Percentiles rank a stretch among this genome's conserved stretches.
Conservation (phyloP, 1,284 basidiomycete genomes). For the Pyrrhoderma noxium region DNA sequence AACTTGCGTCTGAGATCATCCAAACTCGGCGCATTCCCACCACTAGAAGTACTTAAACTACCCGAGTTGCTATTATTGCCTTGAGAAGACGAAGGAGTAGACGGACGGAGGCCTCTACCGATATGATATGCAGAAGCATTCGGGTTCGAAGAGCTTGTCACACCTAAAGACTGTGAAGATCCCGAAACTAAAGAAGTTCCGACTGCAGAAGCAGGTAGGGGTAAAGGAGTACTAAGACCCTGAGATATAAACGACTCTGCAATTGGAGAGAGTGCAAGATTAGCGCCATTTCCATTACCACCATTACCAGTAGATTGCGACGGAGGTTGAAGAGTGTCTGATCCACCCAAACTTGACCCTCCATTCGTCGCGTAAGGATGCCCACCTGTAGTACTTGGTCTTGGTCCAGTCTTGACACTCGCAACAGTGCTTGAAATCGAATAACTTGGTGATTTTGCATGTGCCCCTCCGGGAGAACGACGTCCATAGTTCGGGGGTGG, state of each 20-base stretch:
- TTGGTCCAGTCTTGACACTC: neutral
- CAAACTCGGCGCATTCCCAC: conserved; percentile 40
- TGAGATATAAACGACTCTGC: conserved; percentile 49
- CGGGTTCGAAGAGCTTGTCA: conserved; percentile 1
- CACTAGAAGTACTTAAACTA: neutral
- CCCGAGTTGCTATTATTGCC: conserved; percentile 29
- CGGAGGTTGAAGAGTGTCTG: conserved; percentile 9
- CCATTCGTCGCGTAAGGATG: conserved; percentile 13
- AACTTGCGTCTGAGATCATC: conserved; percentile 76
- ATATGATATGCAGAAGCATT: conserved; percentile 36
- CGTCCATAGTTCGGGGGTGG: conserved; percentile 27
- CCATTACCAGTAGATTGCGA: neutral
- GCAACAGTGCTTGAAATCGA: neutral
- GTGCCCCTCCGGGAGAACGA: conserved; percentile 9
- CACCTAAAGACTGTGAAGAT: neutral
- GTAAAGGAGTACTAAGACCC: conserved; percentile 4
- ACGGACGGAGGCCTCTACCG: conserved; percentile 43
- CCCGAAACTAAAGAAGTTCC: conserved; percentile 1
- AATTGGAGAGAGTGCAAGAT: conserved; percentile 54
- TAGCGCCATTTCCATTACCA: conserved; percentile 3
- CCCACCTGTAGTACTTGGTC: conserved; percentile 14
- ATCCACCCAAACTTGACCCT: neutral
- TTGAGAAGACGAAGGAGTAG: conserved; percentile 30
- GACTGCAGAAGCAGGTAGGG: neutral
- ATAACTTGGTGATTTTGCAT: conserved; percentile 11